Conservation (phyloP, 306 rosid genomes). For the Quercus rubra region DNA sequence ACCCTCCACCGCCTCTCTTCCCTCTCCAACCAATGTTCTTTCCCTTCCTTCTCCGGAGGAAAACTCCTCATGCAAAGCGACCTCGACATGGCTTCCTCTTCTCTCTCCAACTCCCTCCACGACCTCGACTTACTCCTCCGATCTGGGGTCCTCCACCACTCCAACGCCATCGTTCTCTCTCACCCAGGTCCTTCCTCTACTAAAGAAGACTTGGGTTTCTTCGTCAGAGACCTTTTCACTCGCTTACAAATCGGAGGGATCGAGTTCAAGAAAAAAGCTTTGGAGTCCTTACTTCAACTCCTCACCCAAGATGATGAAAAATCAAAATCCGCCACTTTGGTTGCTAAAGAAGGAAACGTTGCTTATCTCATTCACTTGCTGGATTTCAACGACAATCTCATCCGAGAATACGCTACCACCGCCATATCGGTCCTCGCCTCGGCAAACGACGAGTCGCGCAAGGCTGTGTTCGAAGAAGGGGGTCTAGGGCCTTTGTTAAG, state of each 20-base stretch:
- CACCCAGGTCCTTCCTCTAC: constrained; percentile 44
- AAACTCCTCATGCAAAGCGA: constrained; percentile 65
- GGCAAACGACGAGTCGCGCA: constrained; percentile 38
- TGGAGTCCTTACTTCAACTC: constrained; percentile 51
- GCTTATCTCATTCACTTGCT: constrained; percentile 42
- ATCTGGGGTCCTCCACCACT: constrained; percentile 56
- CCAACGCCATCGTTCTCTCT: constrained; percentile 55
- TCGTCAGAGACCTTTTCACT: constrained; percentile 49
- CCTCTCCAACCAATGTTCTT: constrained; percentile 38
- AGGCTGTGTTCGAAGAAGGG: constrained; percentile 50
- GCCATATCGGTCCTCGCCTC: constrained; percentile 43
- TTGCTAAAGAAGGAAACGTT: constrained; percentile 41
- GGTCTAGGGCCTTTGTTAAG: constrained; percentile 45
- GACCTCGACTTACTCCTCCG: constrained; percentile 55
- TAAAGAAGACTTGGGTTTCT: constrained; percentile 35
- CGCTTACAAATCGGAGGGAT: constrained; percentile 53
- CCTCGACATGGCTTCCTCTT: constrained; percentile 49
- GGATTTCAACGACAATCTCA: constrained; percentile 37
- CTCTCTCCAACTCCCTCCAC: constrained; percentile 40
- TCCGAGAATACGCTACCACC: constrained; percentile 38
- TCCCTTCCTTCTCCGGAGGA: constrained; percentile 38
- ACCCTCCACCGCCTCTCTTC: constrained; percentile 49
- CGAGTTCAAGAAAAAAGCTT: constrained; percentile 53
- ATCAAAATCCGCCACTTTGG: constrained; percentile 22
- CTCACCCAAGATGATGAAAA: constrained; percentile 28